Percentiles rank a stretch among this genome's conserved stretches.
Evolutionary conservation across 2,329 filamentous ascomycete genomes (phyloP).

Genomic region (Pseudocercospora eumusae): DNA sequence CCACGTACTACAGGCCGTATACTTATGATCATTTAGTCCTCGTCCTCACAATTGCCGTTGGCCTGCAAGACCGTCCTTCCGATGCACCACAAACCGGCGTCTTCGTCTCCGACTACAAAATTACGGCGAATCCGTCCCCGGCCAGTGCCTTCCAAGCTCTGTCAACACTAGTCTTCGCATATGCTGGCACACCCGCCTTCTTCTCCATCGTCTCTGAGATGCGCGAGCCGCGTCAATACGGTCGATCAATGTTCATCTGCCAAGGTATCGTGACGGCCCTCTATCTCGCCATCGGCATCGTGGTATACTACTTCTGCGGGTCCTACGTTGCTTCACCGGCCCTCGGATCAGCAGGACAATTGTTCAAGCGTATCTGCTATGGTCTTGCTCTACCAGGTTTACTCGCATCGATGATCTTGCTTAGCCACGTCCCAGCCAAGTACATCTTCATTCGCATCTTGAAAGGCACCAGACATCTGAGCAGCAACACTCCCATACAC

Average conservation of each 20-base stretch:
- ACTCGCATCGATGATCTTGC: constrained; percentile 29
- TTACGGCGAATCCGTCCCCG: constrained; percentile 38
- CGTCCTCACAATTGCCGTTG: constrained; percentile 40
- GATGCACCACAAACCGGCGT: constrained; percentile 36
- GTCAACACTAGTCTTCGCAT: constrained; percentile 51
- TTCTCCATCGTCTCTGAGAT: constrained; percentile 46
- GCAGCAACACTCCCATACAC: constrained; percentile 29
- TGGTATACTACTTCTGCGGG: constrained; percentile 53
- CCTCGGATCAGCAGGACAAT: constrained; percentile 48
- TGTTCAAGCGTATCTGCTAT: constrained; percentile 51
- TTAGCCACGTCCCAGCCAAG: constrained; percentile 37
- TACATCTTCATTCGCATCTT: constrained; percentile 36
- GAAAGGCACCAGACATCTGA: constrained; percentile 31
- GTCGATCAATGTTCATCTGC: constrained; percentile 38
- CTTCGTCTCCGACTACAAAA: constrained; percentile 37
- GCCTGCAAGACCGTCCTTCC: constrained; percentile 41
- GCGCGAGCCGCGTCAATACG: constrained; percentile 41
- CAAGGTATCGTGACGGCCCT: constrained; percentile 30
- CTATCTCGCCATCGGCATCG: constrained; percentile 44
- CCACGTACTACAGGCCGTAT: too few relatives aligned
- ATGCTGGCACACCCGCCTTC: constrained; percentile 44
- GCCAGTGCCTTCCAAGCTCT: constrained; percentile 61
- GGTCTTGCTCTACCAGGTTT: constrained; percentile 40
- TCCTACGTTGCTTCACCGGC: constrained; percentile 52
- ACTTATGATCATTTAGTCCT: constrained; percentile 27